Base-by-base conservation (phyloP, 345 rosid genomes). In the Pistacia vera region DNA sequence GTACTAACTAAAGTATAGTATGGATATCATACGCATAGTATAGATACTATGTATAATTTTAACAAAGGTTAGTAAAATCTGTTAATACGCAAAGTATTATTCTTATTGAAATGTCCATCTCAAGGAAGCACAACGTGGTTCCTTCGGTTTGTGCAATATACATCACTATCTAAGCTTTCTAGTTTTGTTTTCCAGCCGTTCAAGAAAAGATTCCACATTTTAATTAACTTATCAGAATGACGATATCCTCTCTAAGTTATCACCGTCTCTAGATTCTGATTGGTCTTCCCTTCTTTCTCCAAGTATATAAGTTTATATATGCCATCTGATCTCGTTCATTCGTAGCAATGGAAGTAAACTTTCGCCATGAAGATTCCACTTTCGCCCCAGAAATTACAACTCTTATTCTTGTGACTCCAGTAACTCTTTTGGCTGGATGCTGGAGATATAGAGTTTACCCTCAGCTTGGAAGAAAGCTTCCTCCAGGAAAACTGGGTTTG, bases 401-500 rank as follows among this genome's bases (percentile, higher is more conserved):
- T 20, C 22, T 4, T 8, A 8, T 57, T 17, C 9, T 20, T 20
- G 61, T 57, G 61, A 57, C 61, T 10, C 61, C n/a, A 17, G n/a
- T 57, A 18, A 8, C 61, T 4, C 8, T 57, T 57, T 57, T 57
- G 61, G n/a, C n/a, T 57, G 61, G 8, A 17, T 57, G 22, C 11
- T 57, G 61, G 61, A 57, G 28, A 57, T 57, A 57, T n/a, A 57
- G 61, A 57, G 25, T 57, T 8, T 57, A 11, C 18, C 56, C 56
- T 69, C 79, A 49, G 8, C 28, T 14, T 35, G 41, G 20, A 79
- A 63, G 72, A 74, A 77, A 25, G 56, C 66, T 77, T 44, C 80
- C 82, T 4, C 78, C 82, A 8, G 78, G 80, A 20, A 48, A 74
- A 17, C 36, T 80, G 3, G 86, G 80, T 4, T 72, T 78, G 8